phyloP scores from a whole-genome alignment of 805 yeast species.

The Metschnikowia lachancei region DNA sequence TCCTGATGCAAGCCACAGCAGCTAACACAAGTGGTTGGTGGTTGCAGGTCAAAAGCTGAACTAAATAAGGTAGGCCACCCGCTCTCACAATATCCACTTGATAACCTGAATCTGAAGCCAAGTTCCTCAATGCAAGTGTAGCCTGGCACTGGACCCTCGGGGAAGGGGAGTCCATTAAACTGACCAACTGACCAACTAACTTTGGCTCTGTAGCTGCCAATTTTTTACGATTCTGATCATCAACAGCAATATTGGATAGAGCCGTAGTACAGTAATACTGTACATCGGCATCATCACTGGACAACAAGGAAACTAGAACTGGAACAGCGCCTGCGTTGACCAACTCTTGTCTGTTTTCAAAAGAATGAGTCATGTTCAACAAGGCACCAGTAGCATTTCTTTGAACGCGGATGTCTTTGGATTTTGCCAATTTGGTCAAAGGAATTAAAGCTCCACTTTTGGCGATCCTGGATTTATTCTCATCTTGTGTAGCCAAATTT shows the following conservation, averaged over 20 bases:
- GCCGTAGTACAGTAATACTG: constrained; percentile 99
- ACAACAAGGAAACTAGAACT: constrained; percentile 80
- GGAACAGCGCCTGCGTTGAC: constrained; percentile 99
- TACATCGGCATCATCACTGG: constrained; percentile 90
- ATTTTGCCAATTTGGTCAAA: constrained; percentile 88
- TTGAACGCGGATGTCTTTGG: constrained; percentile 93
- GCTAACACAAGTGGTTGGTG: constrained; percentile 93
- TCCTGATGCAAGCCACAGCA: constrained; percentile 97
- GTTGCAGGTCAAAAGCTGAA: constrained; percentile 80
- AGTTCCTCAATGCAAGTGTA: constrained; percentile 88
- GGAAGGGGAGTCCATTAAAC: constrained; percentile 87
- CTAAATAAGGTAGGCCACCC: constrained; percentile 91
- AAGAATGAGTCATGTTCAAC: constrained; percentile 96
- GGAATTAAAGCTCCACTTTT: constrained; percentile 95
- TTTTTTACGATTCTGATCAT: constrained; percentile 83
- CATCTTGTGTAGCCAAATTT: constrained; percentile 96
- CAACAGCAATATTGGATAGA: constrained; percentile 94
- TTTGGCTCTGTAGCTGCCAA: constrained; percentile 90
- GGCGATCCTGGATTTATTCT: constrained; percentile 93
- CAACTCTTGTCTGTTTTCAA: constrained; percentile 91
- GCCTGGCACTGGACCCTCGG: constrained; percentile 99
- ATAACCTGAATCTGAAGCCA: constrained; percentile 94
- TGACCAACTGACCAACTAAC: constrained; percentile 81
- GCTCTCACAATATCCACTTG: constrained; percentile 94
- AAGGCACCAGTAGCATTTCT: constrained; percentile 98